A percentile compares a stretch with the other conserved stretches of the same genome.
phyloP scores from a whole-genome alignment of 2,329 filamentous ascomycete genomes.

The Sporothrix pseudoabietina region DNA sequence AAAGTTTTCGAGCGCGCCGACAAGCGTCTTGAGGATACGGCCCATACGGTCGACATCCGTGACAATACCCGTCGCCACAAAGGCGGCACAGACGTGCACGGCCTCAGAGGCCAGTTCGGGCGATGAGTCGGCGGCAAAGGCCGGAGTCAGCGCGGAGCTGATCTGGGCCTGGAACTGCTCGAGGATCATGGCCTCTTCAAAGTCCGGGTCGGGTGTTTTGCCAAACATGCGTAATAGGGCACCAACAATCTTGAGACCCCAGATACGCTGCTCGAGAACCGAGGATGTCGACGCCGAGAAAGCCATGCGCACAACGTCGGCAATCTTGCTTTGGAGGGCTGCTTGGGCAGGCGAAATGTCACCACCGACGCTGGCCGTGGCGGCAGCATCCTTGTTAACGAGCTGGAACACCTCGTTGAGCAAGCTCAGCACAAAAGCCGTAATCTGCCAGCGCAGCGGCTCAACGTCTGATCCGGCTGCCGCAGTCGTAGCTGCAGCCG shows the following conservation, averaged over 20 bases:
- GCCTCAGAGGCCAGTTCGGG: conserved; percentile 94
- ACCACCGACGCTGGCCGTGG: conserved; percentile 62
- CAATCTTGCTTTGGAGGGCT: conserved; percentile 79
- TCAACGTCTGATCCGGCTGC: conserved; percentile 70
- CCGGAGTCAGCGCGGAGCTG: conserved; percentile 91
- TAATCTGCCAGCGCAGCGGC: conserved; percentile 90
- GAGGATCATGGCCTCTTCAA: conserved; percentile 91
- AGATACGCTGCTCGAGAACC: conserved; percentile 84
- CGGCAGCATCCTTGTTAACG: conserved; percentile 75
- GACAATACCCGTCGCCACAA: conserved; percentile 95
- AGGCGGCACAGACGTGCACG: conserved; percentile 96
- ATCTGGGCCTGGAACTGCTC: conserved; percentile 99
- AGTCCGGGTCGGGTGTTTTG: conserved; percentile 92
- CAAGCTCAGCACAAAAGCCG: conserved; percentile 89
- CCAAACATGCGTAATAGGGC: conserved; percentile 95
- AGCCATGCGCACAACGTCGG: conserved; percentile 92
- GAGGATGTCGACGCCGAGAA: conserved; percentile 96
- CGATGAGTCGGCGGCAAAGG: conserved; percentile 93
- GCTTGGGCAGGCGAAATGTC: conserved; percentile 66
- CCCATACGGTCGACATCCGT: conserved; percentile 99
- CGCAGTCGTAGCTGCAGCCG: conserved; percentile 29
- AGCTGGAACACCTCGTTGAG: conserved; percentile 79
- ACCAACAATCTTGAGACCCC: conserved; percentile 91
- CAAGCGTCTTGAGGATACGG: conserved; percentile 89
- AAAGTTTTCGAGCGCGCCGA: conserved; percentile 89